Evolutionary conservation across 441 rosid genomes (phyloP), one percentile per base, ranked within the genome.

Genomic region (Pelargonium fulgidum): DNA sequence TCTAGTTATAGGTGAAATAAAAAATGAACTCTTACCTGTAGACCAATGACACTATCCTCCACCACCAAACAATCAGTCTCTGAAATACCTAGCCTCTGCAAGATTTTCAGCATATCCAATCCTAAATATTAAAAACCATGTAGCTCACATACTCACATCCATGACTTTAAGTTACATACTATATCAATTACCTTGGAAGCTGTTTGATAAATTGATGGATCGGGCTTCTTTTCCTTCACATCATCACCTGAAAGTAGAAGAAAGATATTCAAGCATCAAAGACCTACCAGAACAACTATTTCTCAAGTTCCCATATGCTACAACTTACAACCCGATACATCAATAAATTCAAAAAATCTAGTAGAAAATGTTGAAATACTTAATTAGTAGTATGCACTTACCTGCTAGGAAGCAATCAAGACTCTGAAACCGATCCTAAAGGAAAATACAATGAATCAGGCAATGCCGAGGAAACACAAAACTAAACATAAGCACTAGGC

Each of bases 361-460:
- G 12, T 47, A 47, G 12, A 0, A 29, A 29, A 29, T 29, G 36
- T 29, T 29, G 36, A 29, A 29, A 29, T 29, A 29, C 36, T 29
- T 29, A 29, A 5, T 2, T 29, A 29, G 36, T 29, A 29, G 3
- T 5, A 29, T 29, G 36, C 4, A 63, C 64, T 29, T 77, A 93
- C 97, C 98, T 79, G 98, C 98, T 58, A 93, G 94, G 85, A 93
- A 93, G 86, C 98, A 90, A 84, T 93, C 98, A 8, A 93, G 89
- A 77, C 92, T 86, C 74, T 84, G 80, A 71, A 87, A 93, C 20
- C 93, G 89, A 66, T 87, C 96, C 98, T 93, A 70, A 2, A 73
- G 20, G 54, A 52, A 70, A 20, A 63, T 19, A 41, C 3, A 77
- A 39, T 44, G 17, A 62, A 44, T 36, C 61, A 68, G 64, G 66